Conservation (phyloP, 257 asterid genomes). For the Leonotis leonurus region DNA sequence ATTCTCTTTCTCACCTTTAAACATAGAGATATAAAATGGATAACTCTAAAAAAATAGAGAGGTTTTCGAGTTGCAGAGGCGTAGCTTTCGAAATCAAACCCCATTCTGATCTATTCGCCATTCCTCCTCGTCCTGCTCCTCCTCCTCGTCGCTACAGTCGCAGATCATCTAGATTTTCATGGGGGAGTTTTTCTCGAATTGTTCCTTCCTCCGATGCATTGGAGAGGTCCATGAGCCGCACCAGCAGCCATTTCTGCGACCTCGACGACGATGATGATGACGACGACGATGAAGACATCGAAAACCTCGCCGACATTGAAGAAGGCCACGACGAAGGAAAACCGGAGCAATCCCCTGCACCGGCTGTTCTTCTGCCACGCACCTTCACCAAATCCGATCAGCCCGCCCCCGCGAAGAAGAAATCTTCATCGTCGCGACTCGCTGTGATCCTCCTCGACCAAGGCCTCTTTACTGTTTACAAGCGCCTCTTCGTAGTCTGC, state of each 20-base stretch:
- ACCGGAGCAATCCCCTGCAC: background rate
- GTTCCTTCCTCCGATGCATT: constrained; percentile 31
- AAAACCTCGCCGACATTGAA: constrained; percentile 32
- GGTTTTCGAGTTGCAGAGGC: constrained; percentile 69
- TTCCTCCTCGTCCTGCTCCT: constrained; percentile 14
- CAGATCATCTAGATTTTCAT: constrained; percentile 30
- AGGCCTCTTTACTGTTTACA: constrained; percentile 72
- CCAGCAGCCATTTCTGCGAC: constrained; percentile 75
- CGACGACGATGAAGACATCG: constrained; percentile 13
- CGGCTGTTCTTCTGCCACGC: constrained; percentile 16
- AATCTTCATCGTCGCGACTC: constrained; percentile 26
- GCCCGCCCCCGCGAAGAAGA: constrained; percentile 8
- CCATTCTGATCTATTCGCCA: constrained; percentile 40
- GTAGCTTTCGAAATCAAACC: constrained; percentile 72
- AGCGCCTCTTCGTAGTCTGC: constrained; percentile 48
- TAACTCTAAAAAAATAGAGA: constrained; percentile 18
- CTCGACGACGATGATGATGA: constrained; percentile 27
- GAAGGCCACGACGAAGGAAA: constrained; percentile 33
- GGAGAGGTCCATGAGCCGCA: constrained; percentile 43
- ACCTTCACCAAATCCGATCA: background rate
- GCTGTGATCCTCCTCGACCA: constrained; percentile 68
- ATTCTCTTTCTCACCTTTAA: background rate
- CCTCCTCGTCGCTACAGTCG: constrained; percentile 13
- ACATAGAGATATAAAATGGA: constrained; percentile 20
- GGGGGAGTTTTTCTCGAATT: constrained; percentile 34